These are phyloP conservation scores for Trichosporon coremiiforme DNA, from an alignment of 1,284 basidiomycete genomes.

Conservation along the genomic window DNA sequence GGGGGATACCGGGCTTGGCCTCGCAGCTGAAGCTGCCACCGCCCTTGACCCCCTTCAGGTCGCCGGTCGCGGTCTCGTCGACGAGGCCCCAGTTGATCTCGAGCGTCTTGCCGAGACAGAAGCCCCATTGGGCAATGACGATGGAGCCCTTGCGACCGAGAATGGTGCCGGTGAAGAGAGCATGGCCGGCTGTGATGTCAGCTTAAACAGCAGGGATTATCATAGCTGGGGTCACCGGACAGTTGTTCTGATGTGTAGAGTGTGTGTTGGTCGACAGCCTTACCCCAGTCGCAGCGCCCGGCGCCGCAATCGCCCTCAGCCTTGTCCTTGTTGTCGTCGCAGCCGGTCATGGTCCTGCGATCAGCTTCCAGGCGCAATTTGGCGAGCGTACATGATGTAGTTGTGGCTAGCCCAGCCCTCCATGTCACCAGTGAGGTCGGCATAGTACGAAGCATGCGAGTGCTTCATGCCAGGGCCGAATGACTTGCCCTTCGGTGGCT, in stretches of 20 bases:
- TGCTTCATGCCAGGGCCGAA: background rate
- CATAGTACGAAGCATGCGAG: background rate
- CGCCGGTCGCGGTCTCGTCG: slow-evolving; percentile 5
- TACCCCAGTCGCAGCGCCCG: slow-evolving; percentile 15
- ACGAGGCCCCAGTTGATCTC: background rate
- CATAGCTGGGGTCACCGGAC: no score
- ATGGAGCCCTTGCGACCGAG: background rate
- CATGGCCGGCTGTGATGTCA: background rate
- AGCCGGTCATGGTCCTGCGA: background rate
- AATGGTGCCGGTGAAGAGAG: background rate
- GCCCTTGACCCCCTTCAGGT: slow-evolving; percentile 4
- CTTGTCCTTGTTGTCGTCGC: background rate
- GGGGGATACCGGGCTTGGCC: background rate
- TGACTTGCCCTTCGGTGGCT: background rate
- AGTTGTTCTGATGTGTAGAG: background rate
- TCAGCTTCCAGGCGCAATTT: background rate
- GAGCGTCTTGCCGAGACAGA: background rate
- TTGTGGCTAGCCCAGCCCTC: slow-evolving; percentile 5
- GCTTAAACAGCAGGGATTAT: background rate
- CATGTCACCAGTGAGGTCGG: slow-evolving; percentile 1
- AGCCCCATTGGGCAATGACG: background rate
- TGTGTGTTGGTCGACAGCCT: background rate
- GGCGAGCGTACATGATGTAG: background rate
- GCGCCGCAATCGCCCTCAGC: background rate
- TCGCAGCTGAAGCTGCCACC: background rate